phyloP scores from a whole-genome alignment of 2,329 filamentous ascomycete species.

The Penicillium carneum region DNA sequence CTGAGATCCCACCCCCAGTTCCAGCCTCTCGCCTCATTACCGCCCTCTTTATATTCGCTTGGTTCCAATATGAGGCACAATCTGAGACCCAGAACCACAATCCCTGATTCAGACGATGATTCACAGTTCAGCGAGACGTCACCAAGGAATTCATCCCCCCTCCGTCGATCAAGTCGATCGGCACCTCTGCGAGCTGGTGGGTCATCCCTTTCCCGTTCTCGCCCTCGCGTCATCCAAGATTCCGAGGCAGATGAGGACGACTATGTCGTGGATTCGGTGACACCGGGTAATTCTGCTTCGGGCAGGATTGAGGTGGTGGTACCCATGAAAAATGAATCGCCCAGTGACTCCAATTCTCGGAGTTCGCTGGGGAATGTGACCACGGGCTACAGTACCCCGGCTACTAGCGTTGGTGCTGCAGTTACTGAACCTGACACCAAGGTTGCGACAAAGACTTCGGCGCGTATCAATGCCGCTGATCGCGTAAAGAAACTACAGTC shows the following conservation, averaged over 20 bases:
- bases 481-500: slow-evolving; percentile 57
- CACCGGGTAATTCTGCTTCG: background rate
- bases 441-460: slow-evolving; percentile 37
- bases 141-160: slow-evolving; percentile 25
- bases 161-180: slow-evolving; percentile 21
- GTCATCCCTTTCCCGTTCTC: slow-evolving; percentile 29
- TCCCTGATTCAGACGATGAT: slow-evolving; percentile 35
- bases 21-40: background rate
- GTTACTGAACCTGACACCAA: slow-evolving; percentile 59
- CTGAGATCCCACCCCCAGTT: too few relatives aligned
- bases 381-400: slow-evolving; percentile 66
- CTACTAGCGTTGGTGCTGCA: slow-evolving; percentile 62
- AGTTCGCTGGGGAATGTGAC: slow-evolving; percentile 53
- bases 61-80: slow-evolving; percentile 25
- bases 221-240: slow-evolving; percentile 30
- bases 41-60: background rate
- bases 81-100: slow-evolving; percentile 22
- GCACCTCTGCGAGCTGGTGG: slow-evolving; percentile 20
- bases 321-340: slow-evolving; percentile 35
- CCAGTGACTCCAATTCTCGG: slow-evolving; percentile 45
- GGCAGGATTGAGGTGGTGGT: slow-evolving; percentile 41
- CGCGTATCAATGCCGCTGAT: slow-evolving; percentile 54
- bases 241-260: slow-evolving; percentile 31
- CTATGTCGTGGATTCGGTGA: slow-evolving; percentile 13
- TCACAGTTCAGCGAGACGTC: slow-evolving; percentile 24